Percentiles rank a stretch among this genome's conserved stretches.
These are phyloP conservation scores for Pharnaceum exiguum DNA, from an alignment of 148 eudicot species.

Conservation along the genomic window DNA sequence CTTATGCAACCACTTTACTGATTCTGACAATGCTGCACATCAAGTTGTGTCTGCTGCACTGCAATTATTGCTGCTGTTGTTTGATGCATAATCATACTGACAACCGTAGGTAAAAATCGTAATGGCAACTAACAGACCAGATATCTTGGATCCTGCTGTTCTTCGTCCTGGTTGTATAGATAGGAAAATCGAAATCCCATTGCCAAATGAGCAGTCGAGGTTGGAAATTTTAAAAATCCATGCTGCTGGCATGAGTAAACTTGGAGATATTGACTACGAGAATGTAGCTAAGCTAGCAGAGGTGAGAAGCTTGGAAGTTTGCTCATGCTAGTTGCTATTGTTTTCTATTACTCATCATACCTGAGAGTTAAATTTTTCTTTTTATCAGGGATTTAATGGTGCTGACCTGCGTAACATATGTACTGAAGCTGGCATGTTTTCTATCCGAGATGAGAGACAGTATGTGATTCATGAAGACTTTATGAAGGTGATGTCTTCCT, in stretches of 20 bases:
- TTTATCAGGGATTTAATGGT: constrained; percentile 59
- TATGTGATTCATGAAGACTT: constrained; percentile 80
- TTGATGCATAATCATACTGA: no score
- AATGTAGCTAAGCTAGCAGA: constrained; percentile 75
- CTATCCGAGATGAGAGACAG: constrained; percentile 76
- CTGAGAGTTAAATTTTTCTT: background rate
- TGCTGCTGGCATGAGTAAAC: constrained; percentile 79
- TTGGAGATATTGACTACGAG: constrained; percentile 81
- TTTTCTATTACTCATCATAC: background rate
- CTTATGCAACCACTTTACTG: background rate
- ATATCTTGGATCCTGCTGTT: constrained; percentile 80
- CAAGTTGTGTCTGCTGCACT: no score
- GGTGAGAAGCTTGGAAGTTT: constrained; percentile 30
- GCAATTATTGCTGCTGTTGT: no score
- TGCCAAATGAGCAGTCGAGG: constrained; percentile 84
- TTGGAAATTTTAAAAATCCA: constrained; percentile 70
- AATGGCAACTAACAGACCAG: constrained; percentile 83
- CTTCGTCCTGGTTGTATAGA: constrained; percentile 83
- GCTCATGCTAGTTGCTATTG: background rate
- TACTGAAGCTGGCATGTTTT: constrained; percentile 74
- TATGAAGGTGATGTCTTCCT: no score
- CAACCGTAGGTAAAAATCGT: constrained; percentile 77
- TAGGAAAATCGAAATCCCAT: constrained; percentile 76
- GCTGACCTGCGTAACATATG: constrained; percentile 73
- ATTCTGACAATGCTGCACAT: background rate